Conservation (phyloP, 2,329 filamentous ascomycete genomes). For the Aspergillus pseudonomiae region DNA sequence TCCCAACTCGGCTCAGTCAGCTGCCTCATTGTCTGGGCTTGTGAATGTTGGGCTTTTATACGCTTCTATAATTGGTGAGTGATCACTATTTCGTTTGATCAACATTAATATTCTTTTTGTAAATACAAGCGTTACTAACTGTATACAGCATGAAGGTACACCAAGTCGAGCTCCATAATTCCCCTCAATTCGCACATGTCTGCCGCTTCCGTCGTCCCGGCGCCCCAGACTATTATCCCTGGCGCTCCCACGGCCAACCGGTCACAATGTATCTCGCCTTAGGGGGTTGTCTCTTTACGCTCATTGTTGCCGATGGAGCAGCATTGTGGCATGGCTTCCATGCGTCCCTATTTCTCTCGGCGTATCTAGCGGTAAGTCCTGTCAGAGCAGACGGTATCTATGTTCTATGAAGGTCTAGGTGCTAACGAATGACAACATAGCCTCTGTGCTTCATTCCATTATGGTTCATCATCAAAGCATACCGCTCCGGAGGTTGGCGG, state of each 20-base stretch:
- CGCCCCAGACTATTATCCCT: slow-evolving; percentile 39
- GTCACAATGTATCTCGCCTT: slow-evolving; percentile 41
- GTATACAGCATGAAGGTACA: slow-evolving; percentile 9
- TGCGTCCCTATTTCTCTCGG: slow-evolving; percentile 39
- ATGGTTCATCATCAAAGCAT: slow-evolving; percentile 32
- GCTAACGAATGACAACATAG: slow-evolving; percentile 17
- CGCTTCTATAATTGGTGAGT: slow-evolving; percentile 39
- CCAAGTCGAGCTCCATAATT: slow-evolving; percentile 10
- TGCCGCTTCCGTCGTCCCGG: slow-evolving; percentile 13
- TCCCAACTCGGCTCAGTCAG: slow-evolving; percentile 42
- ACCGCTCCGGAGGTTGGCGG: slow-evolving; percentile 15
- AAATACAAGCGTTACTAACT: background rate
- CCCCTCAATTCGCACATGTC: slow-evolving; percentile 13
- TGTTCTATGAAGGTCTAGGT: background rate
- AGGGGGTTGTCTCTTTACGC: slow-evolving; percentile 38
- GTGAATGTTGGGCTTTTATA: slow-evolving; percentile 47
- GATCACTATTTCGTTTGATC: too few species aligned
- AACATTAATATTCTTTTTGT: background rate
- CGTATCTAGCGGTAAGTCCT: slow-evolving; percentile 43
- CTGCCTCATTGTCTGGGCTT: slow-evolving; percentile 44
- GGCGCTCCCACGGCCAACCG: slow-evolving; percentile 44
- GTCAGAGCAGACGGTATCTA: background rate
- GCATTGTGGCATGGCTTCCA: slow-evolving; percentile 42
- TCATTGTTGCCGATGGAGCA: slow-evolving; percentile 39
- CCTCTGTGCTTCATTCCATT: slow-evolving; percentile 34